Conservation (phyloP, 2,329 filamentous ascomycete genomes). For the Fusarium praegraminearum region DNA sequence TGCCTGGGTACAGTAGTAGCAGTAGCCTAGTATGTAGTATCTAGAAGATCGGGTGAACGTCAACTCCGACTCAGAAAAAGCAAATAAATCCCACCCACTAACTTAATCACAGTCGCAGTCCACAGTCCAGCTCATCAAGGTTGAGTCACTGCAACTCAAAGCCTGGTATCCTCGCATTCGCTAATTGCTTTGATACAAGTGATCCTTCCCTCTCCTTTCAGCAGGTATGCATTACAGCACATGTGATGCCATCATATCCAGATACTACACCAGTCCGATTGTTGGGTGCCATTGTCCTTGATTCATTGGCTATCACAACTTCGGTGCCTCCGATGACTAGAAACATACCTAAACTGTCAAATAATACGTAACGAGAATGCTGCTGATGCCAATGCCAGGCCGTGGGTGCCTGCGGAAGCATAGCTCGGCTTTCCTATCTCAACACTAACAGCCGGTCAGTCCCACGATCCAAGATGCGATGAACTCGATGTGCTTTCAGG, state of each 20-base stretch:
- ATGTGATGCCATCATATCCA: background rate
- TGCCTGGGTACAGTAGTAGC: too few relatives aligned
- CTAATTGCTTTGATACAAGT: conserved; percentile 2
- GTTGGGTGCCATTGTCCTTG: background rate
- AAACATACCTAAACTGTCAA: background rate
- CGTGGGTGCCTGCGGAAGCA: background rate
- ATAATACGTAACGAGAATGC: background rate
- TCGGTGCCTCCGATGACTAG: background rate
- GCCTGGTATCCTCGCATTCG: background rate
- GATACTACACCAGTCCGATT: background rate
- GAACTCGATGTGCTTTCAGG: conserved; percentile 2
- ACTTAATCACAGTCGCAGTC: background rate
- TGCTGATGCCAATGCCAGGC: background rate
- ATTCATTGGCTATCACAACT: background rate
- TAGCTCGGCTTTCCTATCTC: background rate
- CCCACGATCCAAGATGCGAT: background rate
- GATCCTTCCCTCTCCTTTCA: background rate
- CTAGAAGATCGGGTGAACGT: background rate
- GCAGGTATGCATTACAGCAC: background rate
- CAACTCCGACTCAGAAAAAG: background rate
- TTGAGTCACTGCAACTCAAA: background rate
- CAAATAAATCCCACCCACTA: background rate
- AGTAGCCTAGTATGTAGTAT: background rate
- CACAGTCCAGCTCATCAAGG: background rate
- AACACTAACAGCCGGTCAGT: background rate